Percentiles rank a stretch among this genome's conserved stretches.
phyloP scores from a whole-genome alignment of 2,329 filamentous ascomycete genomes.

The Xylaria hypoxylon region DNA sequence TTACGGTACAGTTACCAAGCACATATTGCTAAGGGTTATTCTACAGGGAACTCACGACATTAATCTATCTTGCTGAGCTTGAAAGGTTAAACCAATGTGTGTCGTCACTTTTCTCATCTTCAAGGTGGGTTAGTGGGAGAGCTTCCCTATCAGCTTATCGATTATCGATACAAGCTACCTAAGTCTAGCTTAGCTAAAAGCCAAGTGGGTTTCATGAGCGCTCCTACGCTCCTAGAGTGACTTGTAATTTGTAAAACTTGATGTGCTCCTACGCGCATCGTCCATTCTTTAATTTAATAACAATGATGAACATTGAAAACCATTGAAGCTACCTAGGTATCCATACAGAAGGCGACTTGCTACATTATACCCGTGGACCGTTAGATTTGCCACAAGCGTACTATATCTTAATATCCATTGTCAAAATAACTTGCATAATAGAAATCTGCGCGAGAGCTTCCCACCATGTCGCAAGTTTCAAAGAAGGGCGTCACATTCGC shows the following conservation, averaged over 20 bases:
- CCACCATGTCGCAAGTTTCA: slow-evolving; percentile 54
- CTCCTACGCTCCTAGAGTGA: not conserved
- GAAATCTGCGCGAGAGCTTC: slow-evolving; percentile 14
- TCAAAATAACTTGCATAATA: slow-evolving; percentile 2
- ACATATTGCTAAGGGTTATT: not conserved
- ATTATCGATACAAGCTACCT: slow-evolving; percentile 29
- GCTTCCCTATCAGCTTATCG: slow-evolving; percentile 29
- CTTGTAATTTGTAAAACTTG: not conserved
- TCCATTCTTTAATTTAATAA: slow-evolving; percentile 16
- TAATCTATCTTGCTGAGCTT: not conserved
- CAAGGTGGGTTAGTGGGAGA: slow-evolving; percentile 32
- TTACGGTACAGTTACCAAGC: not conserved
- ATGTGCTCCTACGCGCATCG: slow-evolving; percentile 14
- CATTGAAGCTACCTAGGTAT: not conserved
- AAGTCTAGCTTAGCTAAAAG: slow-evolving; percentile 5
- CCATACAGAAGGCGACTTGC: not conserved
- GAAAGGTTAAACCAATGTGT: not conserved
- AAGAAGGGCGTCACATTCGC: slow-evolving; percentile 42
- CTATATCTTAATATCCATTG: not conserved
- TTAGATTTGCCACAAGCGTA: not conserved
- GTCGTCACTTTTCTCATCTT: slow-evolving; percentile 11
- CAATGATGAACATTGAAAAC: not conserved
- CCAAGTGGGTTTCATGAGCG: slow-evolving; percentile 21
- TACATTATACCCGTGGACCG: not conserved
- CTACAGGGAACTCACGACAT: not conserved